These are phyloP conservation scores for Thalassiosira pacifica DNA, from an alignment of 352 stramenopile genomes.

Conservation along the genomic window DNA sequence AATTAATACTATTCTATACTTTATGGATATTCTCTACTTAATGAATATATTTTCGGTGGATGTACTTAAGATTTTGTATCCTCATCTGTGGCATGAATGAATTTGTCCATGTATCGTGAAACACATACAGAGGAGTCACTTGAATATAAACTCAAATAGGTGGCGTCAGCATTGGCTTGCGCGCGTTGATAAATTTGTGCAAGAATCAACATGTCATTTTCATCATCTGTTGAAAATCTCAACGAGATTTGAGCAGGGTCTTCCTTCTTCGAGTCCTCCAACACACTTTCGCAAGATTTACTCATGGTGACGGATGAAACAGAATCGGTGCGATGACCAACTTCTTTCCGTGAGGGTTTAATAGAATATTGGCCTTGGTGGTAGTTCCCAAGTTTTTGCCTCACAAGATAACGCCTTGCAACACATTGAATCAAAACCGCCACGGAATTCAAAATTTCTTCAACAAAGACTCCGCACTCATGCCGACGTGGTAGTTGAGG, in stretches of 20 bases:
- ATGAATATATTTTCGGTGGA: too few relatives aligned
- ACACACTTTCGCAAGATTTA: not conserved
- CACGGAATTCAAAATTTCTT: constrained; percentile 65
- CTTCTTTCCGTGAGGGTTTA: constrained; percentile 12
- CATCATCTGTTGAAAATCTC: constrained; percentile 47
- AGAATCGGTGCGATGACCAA: too few relatives aligned
- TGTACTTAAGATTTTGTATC: too few relatives aligned
- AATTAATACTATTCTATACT: too few relatives aligned
- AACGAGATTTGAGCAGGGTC: not conserved
- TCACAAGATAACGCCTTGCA: constrained; percentile 47
- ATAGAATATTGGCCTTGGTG: constrained; percentile 4
- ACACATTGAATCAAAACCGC: constrained; percentile 60
- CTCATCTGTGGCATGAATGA: constrained; percentile 1
- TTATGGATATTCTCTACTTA: too few relatives aligned
- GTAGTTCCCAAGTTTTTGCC: constrained; percentile 7
- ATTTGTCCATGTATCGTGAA: not conserved
- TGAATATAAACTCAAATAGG: not conserved
- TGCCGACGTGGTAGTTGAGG: constrained; percentile 42
- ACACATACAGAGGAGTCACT: not conserved
- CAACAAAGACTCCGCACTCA: constrained; percentile 60
- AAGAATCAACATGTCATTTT: constrained; percentile 43
- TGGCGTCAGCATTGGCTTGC: constrained; percentile 12
- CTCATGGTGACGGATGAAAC: not conserved
- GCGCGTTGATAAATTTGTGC: constrained; percentile 48
- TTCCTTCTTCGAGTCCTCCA: not conserved